Conservation (phyloP, 345 rosid species). For the Litchi chinensis region DNA sequence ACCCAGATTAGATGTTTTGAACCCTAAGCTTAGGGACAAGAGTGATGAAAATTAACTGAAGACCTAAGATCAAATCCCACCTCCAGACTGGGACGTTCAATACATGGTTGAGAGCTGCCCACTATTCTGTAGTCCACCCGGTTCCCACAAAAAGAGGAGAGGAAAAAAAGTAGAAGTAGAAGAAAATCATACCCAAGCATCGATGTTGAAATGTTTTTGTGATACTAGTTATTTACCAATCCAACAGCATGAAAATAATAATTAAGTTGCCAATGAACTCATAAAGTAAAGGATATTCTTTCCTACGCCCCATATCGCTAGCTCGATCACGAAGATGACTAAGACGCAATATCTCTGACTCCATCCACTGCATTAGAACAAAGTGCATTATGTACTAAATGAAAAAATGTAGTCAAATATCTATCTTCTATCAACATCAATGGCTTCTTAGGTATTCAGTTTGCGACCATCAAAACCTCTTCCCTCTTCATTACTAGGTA, state of each 20-base stretch:
- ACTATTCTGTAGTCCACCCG: neutral
- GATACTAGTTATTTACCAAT: neutral
- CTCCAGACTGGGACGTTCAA: neutral
- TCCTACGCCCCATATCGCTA: constrained; percentile 89
- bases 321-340: constrained; percentile 99
- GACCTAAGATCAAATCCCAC: neutral
- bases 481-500: too few species aligned
- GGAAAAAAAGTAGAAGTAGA: neutral
- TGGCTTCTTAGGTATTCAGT: too few species aligned
- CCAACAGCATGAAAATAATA: neutral
- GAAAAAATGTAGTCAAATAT: constrained; percentile 8
- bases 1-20: neutral
- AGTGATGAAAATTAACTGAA: neutral
- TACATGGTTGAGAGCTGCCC: neutral
- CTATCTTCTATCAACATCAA: too few species aligned
- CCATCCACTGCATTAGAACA: constrained; percentile 69
- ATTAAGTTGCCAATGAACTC: neutral
- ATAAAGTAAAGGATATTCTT: constrained; percentile 87
- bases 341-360: constrained; percentile 78
- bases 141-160: neutral
- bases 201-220: neutral
- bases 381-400: constrained; percentile 12
- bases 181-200: neutral
- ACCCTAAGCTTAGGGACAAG: neutral
- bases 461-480: too few species aligned